Base-by-base conservation (phyloP, 2,329 filamentous ascomycete genomes). In the Teratosphaeria gauchensis region DNA sequence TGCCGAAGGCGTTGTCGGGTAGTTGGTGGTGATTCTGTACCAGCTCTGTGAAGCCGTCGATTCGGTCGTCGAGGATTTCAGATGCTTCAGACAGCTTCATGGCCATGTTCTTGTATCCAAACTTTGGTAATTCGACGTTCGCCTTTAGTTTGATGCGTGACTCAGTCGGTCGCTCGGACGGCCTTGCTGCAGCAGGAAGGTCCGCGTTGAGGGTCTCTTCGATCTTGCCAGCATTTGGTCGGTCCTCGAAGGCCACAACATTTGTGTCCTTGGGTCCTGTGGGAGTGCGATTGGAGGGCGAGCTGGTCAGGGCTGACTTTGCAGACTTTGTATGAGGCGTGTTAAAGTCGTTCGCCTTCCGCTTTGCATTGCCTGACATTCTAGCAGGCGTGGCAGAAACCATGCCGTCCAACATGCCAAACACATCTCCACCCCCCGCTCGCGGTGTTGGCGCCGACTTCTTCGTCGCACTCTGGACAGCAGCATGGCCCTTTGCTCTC, bases 61-160 rank as follows among this genome's bases (percentile, higher is more conserved):
- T 96, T 66, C 91, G 83, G 74, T 97, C 92, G 74, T 99, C 94
- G 7, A 97, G 81, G 52, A 96, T 89, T 72, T 96, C 92, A 4
- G 92, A 95, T 0, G 90, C 86, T 71, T 96, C 92, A 4, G 90
- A 92, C 6, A 94, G 80, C 69, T 96, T 95, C 91, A 97, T 96
- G 1, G 90, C 88, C 80, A 97, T 86, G 1, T 91, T 89, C 70
- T 92, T 94, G 75, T 97, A 99, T 0, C 80, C 84, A 65, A 96
- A 87, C 72, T 96, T 96, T 72, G 92, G 91, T 68, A 90, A 82
- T 71, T 97, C 92, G 1, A 90, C 92, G 60, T 89, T 89, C 2
- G 90, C 89, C 5, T 87, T 92, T 21, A 96, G 80, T 70, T 89
- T 92, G 71, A 97, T 85, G 55, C 94, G 87, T 16, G 90, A 71